Conservation (phyloP, 169 alveolate genomes). For the Blepharisma undulans region DNA sequence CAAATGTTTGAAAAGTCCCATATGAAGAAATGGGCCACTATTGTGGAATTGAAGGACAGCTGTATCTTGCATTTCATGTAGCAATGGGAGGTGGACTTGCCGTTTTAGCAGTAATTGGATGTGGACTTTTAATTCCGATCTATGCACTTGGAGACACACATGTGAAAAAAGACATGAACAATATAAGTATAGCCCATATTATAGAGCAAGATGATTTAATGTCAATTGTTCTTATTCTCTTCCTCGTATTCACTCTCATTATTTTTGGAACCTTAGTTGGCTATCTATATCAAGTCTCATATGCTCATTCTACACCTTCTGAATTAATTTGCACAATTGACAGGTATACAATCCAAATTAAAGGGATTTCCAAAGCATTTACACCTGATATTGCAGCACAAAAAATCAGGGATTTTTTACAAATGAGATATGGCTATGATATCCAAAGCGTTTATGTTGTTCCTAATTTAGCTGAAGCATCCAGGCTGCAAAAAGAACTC, state of each 20-base stretch:
- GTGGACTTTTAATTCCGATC: conserved; percentile 15
- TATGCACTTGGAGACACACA: conserved; percentile 7
- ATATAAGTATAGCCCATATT: conserved; percentile 34
- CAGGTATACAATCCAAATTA: conserved; percentile 6
- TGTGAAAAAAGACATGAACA: conserved; percentile 15
- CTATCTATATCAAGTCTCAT: background rate
- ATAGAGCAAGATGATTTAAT: background rate
- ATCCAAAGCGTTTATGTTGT: conserved; percentile 11
- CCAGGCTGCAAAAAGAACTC: background rate
- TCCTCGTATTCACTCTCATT: background rate
- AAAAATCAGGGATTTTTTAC: background rate
- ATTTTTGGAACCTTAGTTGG: background rate
- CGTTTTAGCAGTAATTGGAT: conserved; percentile 7
- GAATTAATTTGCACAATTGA: conserved; percentile 10
- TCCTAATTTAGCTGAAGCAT: conserved; percentile 30
- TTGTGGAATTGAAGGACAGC: conserved; percentile 36
- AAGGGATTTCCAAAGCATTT: background rate
- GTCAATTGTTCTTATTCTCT: background rate
- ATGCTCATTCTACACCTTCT: background rate
- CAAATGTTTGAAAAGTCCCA: conserved; percentile 29
- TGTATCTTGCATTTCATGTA: conserved; percentile 35
- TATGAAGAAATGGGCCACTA: conserved; percentile 8
- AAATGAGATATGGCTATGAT: background rate
- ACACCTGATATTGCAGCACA: background rate
- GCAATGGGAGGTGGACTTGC: background rate